These are phyloP conservation scores for Rubus idaeus DNA, from an alignment of 306 rosid species.

Conservation along the genomic window DNA sequence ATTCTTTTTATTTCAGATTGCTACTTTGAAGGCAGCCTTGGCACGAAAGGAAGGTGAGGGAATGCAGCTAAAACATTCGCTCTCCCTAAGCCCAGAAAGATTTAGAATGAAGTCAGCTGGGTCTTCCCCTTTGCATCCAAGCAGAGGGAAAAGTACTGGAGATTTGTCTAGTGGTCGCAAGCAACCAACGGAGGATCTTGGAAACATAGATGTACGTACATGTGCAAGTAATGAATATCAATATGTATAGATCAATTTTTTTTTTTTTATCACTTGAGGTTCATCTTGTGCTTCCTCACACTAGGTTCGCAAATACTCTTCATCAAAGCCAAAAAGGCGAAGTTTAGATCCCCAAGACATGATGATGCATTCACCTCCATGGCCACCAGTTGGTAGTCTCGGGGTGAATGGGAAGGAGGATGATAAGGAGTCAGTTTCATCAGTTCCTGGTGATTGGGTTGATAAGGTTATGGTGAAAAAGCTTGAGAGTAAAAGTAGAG, in stretches of 20 bases:
- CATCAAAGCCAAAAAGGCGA: slow-evolving; percentile 48
- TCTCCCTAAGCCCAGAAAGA: slow-evolving; percentile 44
- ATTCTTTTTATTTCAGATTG: slow-evolving; percentile 43
- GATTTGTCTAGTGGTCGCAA: slow-evolving; percentile 40
- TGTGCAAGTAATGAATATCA: slow-evolving; percentile 1
- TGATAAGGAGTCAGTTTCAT: slow-evolving; percentile 53
- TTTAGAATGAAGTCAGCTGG: slow-evolving; percentile 46
- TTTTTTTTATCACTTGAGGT: not conserved
- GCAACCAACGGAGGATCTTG: slow-evolving; percentile 52
- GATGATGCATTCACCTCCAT: slow-evolving; percentile 36
- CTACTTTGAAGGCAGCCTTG: slow-evolving; percentile 74
- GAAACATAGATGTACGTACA: slow-evolving; percentile 56
- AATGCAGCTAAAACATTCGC: slow-evolving; percentile 39
- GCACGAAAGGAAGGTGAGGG: slow-evolving; percentile 68
- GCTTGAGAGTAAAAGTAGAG: slow-evolving; percentile 44
- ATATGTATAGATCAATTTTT: not conserved
- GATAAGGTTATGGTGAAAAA: slow-evolving; percentile 57
- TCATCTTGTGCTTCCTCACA: not conserved
- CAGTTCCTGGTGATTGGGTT: slow-evolving; percentile 44
- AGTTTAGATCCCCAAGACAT: slow-evolving; percentile 79
- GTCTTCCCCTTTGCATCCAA: slow-evolving; percentile 53
- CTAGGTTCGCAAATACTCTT: slow-evolving; percentile 42
- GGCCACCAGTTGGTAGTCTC: slow-evolving; percentile 40
- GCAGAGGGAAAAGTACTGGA: slow-evolving; percentile 31
- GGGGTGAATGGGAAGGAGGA: slow-evolving; percentile 46